Conservation (phyloP, 768 basidiomycete genomes). For the Hygrophoropsis aurantiaca region DNA sequence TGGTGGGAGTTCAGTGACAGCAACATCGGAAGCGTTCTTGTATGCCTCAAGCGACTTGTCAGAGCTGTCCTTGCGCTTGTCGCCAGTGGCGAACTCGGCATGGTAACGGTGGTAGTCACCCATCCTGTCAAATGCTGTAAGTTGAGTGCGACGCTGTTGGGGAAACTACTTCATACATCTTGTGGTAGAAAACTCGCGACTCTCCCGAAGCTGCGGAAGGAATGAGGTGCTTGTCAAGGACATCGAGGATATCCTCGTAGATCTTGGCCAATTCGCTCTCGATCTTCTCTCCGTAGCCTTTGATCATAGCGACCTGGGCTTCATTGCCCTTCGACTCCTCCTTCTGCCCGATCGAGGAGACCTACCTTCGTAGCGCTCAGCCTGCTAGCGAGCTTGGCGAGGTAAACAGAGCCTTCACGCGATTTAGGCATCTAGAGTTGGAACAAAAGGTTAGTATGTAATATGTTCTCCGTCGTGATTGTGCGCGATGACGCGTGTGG, state of each 20-base stretch:
- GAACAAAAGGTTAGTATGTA: constrained; percentile 13
- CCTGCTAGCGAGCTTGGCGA: constrained; percentile 99
- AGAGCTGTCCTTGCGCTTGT: constrained; percentile 95
- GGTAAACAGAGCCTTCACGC: constrained; percentile 98
- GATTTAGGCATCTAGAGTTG: constrained; percentile 64
- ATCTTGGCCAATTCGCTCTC: constrained; percentile 96
- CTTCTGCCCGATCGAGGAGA: constrained; percentile 98
- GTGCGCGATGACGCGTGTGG: constrained; percentile 35
- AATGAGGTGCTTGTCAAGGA: constrained; percentile 97
- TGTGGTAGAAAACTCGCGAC: constrained; percentile 99
- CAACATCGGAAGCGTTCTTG: constrained; percentile 97
- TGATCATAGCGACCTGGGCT: constrained; percentile 95
- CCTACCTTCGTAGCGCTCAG: constrained; percentile 96
- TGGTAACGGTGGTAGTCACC: constrained; percentile 99
- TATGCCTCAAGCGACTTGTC: constrained; percentile 97
- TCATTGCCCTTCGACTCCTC: constrained; percentile 99
- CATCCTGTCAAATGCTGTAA: constrained; percentile 64
- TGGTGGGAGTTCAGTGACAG: constrained; percentile 90
- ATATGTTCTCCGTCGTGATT: constrained; percentile 12
- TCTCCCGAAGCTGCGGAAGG: constrained; percentile 96
- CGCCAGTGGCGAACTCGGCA: constrained; percentile 97
- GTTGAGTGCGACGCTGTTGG: background rate
- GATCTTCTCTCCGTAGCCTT: constrained; percentile 96
- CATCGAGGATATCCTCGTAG: constrained; percentile 97
- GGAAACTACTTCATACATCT: constrained; percentile 68